Percentiles rank a stretch among this genome's conserved stretches.
These are phyloP conservation scores for Rutstroemia sp. DNA, from an alignment of 2,329 filamentous ascomycete genomes.

Conservation along the genomic window DNA sequence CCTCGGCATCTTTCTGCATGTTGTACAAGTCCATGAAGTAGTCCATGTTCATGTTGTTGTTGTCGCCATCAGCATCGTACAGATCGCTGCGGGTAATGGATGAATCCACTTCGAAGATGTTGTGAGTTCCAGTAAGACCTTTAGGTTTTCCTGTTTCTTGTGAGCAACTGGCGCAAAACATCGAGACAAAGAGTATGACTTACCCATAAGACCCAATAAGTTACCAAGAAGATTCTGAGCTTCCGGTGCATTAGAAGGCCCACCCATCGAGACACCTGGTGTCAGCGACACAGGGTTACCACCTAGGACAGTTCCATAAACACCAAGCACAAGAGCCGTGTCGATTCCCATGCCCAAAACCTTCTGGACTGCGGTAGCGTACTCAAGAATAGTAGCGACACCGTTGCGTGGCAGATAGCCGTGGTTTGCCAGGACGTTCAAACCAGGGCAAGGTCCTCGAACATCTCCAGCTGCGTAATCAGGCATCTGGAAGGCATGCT, in stretches of 20 bases:
- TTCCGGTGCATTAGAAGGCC: background rate
- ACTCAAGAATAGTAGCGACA: slow-evolving; percentile 16
- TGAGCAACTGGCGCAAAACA: background rate
- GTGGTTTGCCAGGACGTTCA: background rate
- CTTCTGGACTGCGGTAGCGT: slow-evolving; percentile 23
- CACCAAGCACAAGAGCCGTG: background rate
- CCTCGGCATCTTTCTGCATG: background rate
- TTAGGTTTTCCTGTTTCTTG: slow-evolving; percentile 30
- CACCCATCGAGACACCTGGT: background rate
- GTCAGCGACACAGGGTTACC: background rate
- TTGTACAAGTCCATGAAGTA: background rate
- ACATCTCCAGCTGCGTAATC: background rate
- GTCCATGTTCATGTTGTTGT: background rate
- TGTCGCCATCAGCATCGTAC: slow-evolving; percentile 13
- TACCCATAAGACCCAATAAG: slow-evolving; percentile 15
- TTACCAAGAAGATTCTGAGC: slow-evolving; percentile 16
- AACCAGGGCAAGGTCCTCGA: background rate
- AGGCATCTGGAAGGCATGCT: background rate
- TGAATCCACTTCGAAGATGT: slow-evolving; percentile 44
- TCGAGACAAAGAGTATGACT: background rate
- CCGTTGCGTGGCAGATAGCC: background rate
- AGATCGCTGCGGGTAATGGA: slow-evolving; percentile 44
- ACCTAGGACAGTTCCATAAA: background rate
- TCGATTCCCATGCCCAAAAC: slow-evolving; percentile 3
- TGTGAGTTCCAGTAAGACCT: slow-evolving; percentile 41